Evolutionary conservation across 768 basidiomycete genomes (phyloP), one percentile per base, ranked within the genome.

Genomic region (Suillus luteus): DNA sequence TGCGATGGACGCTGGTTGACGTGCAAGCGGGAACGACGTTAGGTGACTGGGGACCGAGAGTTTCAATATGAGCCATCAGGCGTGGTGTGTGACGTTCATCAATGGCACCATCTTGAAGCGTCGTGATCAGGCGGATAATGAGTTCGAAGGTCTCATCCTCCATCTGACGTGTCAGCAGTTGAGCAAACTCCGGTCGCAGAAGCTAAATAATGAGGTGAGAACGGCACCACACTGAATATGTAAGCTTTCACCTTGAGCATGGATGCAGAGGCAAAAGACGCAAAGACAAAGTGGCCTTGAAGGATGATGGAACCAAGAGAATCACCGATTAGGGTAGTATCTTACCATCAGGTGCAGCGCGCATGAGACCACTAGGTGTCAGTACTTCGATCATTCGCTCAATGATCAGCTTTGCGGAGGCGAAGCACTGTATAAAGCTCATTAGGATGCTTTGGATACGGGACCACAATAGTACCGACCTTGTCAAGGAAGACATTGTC

Each of bases 1-100:
- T n/a, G n/a, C n/a, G n/a, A n/a, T n/a, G n/a, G n/a, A n/a, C n/a
- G n/a, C n/a, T n/a, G n/a, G n/a, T n/a, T n/a, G n/a, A n/a, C n/a
- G n/a, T n/a, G n/a, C n/a, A n/a, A n/a, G n/a, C n/a, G n/a, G n/a
- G n/a, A n/a, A n/a, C n/a, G n/a, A n/a, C n/a, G n/a, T n/a, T n/a
- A n/a, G n/a, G n/a, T n/a, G n/a, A n/a, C n/a, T n/a, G n/a, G n/a
- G n/a, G n/a, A n/a, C n/a, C n/a, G n/a, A n/a, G n/a, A n/a, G n/a
- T n/a, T n/a, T n/a, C n/a, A n/a, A n/a, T n/a, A n/a, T n/a, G n/a
- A 27, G 27, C 27, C 27, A 27, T 27, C 27, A 3, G 27, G 67
- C 86, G 88, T 1, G 91, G 92, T 0, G 90, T 91, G 70, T 93
- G 91, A 15, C 88, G 83, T 68, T 90, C 90, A 68, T 93, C 92